Percentiles rank a stretch among this genome's conserved stretches.
Evolutionary conservation across 2,329 filamentous ascomycete species (phyloP).

Genomic region (Trichophaea hybrida): DNA sequence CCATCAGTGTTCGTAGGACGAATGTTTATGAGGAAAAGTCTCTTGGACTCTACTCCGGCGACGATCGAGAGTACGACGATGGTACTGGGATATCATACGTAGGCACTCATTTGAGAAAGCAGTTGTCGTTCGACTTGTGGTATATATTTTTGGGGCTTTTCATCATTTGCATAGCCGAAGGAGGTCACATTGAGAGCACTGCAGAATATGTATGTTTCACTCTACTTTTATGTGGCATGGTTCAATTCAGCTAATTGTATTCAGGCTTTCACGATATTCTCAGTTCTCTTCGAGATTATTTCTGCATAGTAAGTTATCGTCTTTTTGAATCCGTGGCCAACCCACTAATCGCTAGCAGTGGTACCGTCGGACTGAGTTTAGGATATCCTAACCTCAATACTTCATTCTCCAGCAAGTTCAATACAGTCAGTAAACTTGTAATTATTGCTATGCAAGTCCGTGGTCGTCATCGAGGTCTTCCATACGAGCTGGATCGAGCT

Average conservation of each 20-base stretch:
- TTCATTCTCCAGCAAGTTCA: constrained; percentile 72
- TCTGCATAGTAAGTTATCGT: constrained; percentile 48
- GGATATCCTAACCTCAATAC: constrained; percentile 64
- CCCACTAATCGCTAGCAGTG: constrained; percentile 30
- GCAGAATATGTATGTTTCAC: constrained; percentile 22
- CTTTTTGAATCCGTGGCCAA: not conserved
- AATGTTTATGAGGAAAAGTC: constrained; percentile 94
- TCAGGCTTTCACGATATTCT: constrained; percentile 26
- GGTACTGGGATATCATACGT: constrained; percentile 64
- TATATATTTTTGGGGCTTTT: constrained; percentile 91
- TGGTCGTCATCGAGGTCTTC: constrained; percentile 52
- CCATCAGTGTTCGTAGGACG: constrained; percentile 82
- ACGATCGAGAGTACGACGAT: constrained; percentile 38
- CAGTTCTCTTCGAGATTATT: constrained; percentile 65
- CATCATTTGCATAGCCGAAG: constrained; percentile 81
- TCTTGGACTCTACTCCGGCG: constrained; percentile 53
- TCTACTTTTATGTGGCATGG: not conserved
- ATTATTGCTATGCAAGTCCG: constrained; percentile 57
- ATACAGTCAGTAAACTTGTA: constrained; percentile 51
- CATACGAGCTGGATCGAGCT: constrained; percentile 55
- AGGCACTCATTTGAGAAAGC: constrained; percentile 75
- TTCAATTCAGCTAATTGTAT: constrained; percentile 1
- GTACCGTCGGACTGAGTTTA: constrained; percentile 81
- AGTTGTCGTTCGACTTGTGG: constrained; percentile 95
- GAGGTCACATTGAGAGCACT: constrained; percentile 45